Percentiles rank a stretch among this genome's conserved stretches.
Conservation (phyloP, 1,284 basidiomycete genomes). For the Apiotrichum gracile region DNA sequence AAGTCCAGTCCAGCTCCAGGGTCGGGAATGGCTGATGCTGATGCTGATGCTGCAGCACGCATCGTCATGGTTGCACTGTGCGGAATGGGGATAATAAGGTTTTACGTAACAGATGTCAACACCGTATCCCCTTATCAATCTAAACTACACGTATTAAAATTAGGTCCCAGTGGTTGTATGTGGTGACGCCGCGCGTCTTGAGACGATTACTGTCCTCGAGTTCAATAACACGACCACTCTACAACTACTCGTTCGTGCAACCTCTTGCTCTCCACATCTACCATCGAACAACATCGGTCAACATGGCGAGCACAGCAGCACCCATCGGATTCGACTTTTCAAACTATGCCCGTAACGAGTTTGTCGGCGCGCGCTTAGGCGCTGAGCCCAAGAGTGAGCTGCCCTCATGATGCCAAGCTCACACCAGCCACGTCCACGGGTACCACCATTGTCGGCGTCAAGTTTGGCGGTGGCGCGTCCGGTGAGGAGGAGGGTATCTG, state of each 20-base stretch:
- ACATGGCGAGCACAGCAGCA: slow-evolving; percentile 27
- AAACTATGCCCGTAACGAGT: slow-evolving; percentile 69
- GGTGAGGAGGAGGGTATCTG: slow-evolving; percentile 76
- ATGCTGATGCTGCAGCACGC: no score
- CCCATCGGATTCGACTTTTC: slow-evolving; percentile 64
- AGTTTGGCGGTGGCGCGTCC: slow-evolving; percentile 59
- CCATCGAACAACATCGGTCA: slow-evolving; percentile 7
- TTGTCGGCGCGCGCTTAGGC: slow-evolving; percentile 52
- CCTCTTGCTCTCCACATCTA: neutral
- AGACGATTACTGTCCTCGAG: neutral
- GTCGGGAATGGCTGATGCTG: no score
- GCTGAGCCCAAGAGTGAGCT: slow-evolving; percentile 49
- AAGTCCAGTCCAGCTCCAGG: no score
- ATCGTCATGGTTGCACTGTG: no score
- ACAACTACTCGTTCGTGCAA: neutral
- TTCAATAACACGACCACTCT: neutral
- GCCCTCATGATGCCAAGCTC: neutral
- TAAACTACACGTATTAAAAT: no score
- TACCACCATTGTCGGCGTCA: slow-evolving; percentile 90
- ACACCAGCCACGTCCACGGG: slow-evolving; percentile 83
- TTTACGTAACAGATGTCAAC: no score
- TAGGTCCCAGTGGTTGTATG: no score
- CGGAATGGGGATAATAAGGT: no score
- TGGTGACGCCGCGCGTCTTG: neutral
- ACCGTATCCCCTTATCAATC: no score